phyloP scores from a whole-genome alignment of 495 filamentous ascomycete species.

The Pyrenopolyporus hunteri region DNA sequence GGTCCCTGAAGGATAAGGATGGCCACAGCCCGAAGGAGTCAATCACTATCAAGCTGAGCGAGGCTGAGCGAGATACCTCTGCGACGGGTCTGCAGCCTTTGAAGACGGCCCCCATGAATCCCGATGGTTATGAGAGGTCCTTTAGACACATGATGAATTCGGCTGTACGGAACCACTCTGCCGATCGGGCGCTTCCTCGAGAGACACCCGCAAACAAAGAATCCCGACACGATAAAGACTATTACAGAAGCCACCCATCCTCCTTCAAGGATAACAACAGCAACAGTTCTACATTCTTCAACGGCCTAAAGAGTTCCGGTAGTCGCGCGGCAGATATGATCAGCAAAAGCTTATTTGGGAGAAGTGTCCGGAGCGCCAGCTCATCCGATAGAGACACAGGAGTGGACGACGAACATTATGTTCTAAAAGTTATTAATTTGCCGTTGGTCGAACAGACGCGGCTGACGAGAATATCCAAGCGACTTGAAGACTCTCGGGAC shows the following conservation, averaged over 20 bases:
- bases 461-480: slow-evolving; percentile 83
- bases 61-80: slow-evolving; percentile 46
- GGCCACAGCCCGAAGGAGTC: slow-evolving; percentile 49
- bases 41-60: slow-evolving; percentile 40
- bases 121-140: slow-evolving; percentile 61
- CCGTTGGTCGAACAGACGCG: slow-evolving; percentile 84
- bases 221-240: slow-evolving; percentile 46
- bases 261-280: slow-evolving; percentile 66
- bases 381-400: slow-evolving; percentile 67
- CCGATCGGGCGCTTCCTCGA: slow-evolving; percentile 60
- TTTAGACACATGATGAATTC: slow-evolving; percentile 69
- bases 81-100: slow-evolving; percentile 41
- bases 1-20: slow-evolving; percentile 67
- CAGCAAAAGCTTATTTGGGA: slow-evolving; percentile 78
- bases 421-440: slow-evolving; percentile 76
- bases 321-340: slow-evolving; percentile 78
- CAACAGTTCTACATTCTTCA: slow-evolving; percentile 68
- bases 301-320: slow-evolving; percentile 72
- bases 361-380: slow-evolving; percentile 73
- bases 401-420: slow-evolving; percentile 76
- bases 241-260: slow-evolving; percentile 51
- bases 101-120: slow-evolving; percentile 65
- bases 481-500: slow-evolving; percentile 79
- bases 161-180: slow-evolving; percentile 64
- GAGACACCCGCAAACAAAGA: slow-evolving; percentile 47